Evolutionary conservation across 1,284 basidiomycete species (phyloP), one percentile per base, ranked within the genome.

Genomic region (Cutaneotrichosporon daszewskae): DNA sequence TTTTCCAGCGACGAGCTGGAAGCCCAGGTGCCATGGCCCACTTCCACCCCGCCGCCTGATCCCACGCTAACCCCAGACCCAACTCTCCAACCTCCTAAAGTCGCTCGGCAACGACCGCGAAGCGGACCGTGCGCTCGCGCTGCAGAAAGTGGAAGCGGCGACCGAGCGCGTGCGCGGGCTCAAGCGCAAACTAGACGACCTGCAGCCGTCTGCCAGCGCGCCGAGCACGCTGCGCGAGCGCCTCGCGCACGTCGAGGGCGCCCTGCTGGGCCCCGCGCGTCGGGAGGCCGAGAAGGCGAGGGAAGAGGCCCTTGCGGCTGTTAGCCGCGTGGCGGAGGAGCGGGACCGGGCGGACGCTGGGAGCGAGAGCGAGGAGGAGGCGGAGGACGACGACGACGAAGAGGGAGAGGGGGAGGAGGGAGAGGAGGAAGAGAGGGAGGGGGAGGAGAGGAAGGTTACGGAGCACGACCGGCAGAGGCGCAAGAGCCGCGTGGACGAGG

Each of bases 101-200:
- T 40, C 44, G 7, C 41, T 59, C 20, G n/a, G n/a, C n/a, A 48
- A 52, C 14, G 48, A 43, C 29, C 37, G 37, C 16, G 44, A 51
- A 6, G 52, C 54, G 7, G 50, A 47, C 24, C 38, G 47, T 27
- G 55, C 45, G 5, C 27, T 28, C 2, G 46, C 55, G 1, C 39
- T 60, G 2, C 18, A 36, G 18, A 66, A 63, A 47, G 41, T 72
- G 4, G 66, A 62, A 37, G 51, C 51, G 9, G 58, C 58, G 4
- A 40, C 37, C 2, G 70, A 72, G 18, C 53, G 68, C 13, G 51
- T 65, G 12, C 59, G 57, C 25, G 66, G 66, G 0, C 51, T 73
- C n/a, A 73, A 72, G 54, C 59, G 70, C 22, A 73, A 73, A 62
- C 69, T 71, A 22, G 51, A 52, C 34, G 51, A 52, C 25, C 43